Evolutionary conservation across 2,329 filamentous ascomycete genomes (phyloP).

Genomic region (Coniella vitis): DNA sequence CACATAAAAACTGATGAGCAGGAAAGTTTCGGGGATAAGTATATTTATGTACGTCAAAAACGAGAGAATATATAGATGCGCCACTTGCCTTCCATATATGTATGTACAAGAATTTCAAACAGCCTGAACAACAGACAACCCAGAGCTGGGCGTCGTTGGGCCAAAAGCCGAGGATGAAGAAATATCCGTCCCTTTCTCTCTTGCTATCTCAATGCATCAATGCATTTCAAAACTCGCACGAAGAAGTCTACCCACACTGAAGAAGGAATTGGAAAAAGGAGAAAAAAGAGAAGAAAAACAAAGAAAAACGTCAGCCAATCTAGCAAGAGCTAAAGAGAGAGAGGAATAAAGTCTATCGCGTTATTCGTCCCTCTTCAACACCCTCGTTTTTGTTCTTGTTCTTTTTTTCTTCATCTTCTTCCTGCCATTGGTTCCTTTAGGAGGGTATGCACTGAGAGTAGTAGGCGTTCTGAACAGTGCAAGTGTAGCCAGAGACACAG

Average conservation of each 20-base stretch:
- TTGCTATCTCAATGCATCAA: background rate
- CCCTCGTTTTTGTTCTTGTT: no score
- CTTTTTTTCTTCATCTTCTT: no score
- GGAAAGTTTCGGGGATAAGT: background rate
- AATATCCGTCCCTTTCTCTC: no score
- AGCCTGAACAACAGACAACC: background rate
- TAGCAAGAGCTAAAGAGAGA: background rate
- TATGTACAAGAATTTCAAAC: slow-evolving; percentile 3
- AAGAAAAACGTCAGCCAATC: background rate
- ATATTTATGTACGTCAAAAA: slow-evolving; percentile 4
- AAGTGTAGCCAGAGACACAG: slow-evolving; percentile 10
- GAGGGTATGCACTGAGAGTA: slow-evolving; percentile 7
- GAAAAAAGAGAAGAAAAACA: background rate
- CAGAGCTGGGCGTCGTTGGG: background rate
- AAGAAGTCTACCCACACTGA: no score
- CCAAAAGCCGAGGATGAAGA: background rate
- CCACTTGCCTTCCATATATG: background rate
- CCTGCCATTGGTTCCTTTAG: no score
- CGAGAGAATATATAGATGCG: slow-evolving; percentile 1
- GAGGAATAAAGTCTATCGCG: no score
- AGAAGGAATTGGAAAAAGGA: no score
- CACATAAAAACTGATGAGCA: background rate
- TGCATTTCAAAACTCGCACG: background rate
- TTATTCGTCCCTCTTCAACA: no score
- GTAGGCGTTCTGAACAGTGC: slow-evolving; percentile 8